These are phyloP conservation scores for Anisodus tanguticus DNA, from an alignment of 257 asterid species.

Conservation along the genomic window DNA sequence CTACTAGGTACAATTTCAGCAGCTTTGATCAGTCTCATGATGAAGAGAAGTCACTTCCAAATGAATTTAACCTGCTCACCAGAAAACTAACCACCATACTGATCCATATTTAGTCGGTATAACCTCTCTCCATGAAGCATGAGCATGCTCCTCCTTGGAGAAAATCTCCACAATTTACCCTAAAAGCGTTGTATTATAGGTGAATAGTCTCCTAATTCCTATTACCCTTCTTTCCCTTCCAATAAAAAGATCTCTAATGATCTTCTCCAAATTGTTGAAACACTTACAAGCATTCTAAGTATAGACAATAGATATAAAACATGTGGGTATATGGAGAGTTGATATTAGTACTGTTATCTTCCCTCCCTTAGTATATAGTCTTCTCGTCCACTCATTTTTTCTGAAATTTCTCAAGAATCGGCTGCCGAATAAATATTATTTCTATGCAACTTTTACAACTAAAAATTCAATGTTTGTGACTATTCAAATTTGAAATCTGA, in stretches of 20 bases:
- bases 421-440: background rate
- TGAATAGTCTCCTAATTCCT: conserved; percentile 6
- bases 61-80: background rate
- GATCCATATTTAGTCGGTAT: conserved; percentile 9
- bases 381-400: background rate
- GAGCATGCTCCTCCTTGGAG: background rate
- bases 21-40: background rate
- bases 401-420: conserved; percentile 3
- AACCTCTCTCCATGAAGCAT: background rate
- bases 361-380: background rate
- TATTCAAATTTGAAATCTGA: background rate
- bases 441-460: conserved; percentile 9
- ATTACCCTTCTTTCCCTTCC: background rate
- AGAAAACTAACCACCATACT: background rate
- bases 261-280: conserved; percentile 19
- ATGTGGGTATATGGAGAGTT: conserved; percentile 7
- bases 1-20: background rate
- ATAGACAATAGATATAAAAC: background rate
- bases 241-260: background rate
- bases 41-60: conserved; percentile 3
- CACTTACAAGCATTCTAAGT: background rate
- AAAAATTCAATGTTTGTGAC: background rate
- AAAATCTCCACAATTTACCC: background rate
- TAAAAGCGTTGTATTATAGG: conserved; percentile 3
- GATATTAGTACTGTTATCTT: background rate